Base-by-base conservation (phyloP, 2,329 filamentous ascomycete species). In the Colletotrichum sp. region DNA sequence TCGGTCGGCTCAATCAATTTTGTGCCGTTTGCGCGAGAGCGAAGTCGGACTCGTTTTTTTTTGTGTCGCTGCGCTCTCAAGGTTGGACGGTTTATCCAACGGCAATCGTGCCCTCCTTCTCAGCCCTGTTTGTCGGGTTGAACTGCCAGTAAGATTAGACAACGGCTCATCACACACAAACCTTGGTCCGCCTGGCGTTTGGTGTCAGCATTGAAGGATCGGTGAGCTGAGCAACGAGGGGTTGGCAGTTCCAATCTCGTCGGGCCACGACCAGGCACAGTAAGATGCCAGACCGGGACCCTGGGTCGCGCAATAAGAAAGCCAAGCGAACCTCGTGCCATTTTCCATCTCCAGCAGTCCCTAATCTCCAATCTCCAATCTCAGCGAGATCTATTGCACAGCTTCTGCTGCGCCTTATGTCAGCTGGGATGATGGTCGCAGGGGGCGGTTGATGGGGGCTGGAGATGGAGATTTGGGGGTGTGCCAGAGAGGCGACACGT, bases 301-400 rank as follows among this genome's bases (percentile, higher is more conserved):
- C 55, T 57, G 52, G 55, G n/a, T 30, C 55, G 49, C 34, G 28
- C 49, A 36, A 30, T 15, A 21, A 18, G 24, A 36, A 59, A 26
- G 73, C 63, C 73, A 72, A 72, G 73, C 39, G 55, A 44, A 18
- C 36, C 26, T 72, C 30, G 57, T 72, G 69, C 69, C 52, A 72
- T 72, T 21, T 63, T 24, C 44, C 71, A 57, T 69, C 57, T 57
- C 21, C 59, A 63, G 59, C 36, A 32, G 18, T 57, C 70, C 34
- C 59, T 63, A 72, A 76, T 73, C 73, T 73, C 73, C 55, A 72
- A 73, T 68, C 62, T 55, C 63, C 16, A 75, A 55, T 67, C 69
- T 44, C 21, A 57, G 64, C 26, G 36, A 72, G 73, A 73, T 76
- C 69, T 55, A 52, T 70, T 63, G 57, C 68, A 32, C 52, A 21